Percentiles rank a stretch among this genome's conserved stretches.
These are phyloP conservation scores for Epichloe gansuensis DNA, from an alignment of 2,329 filamentous ascomycete genomes.

Conservation along the genomic window DNA sequence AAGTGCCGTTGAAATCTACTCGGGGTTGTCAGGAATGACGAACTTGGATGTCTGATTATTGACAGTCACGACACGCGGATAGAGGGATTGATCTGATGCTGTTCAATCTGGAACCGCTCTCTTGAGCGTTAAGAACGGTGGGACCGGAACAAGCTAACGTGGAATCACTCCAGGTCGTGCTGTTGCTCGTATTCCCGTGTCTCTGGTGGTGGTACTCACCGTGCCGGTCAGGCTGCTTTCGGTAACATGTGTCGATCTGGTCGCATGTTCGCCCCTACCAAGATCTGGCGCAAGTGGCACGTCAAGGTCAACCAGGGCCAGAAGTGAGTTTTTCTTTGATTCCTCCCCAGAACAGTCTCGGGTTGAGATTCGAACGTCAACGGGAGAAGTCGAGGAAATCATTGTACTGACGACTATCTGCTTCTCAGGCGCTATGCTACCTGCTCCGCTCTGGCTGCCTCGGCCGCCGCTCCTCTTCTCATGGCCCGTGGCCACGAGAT, in stretches of 20 bases:
- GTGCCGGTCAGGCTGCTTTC: conserved; percentile 98
- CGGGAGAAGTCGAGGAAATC: conserved; percentile 5
- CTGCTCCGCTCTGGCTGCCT: conserved; percentile 92
- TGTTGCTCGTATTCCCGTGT: conserved; percentile 99
- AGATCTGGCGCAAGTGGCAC: conserved; percentile 99
- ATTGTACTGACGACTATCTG: not conserved
- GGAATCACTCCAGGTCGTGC: conserved; percentile 64
- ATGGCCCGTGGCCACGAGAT: conserved; percentile 96
- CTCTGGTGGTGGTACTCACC: conserved; percentile 99
- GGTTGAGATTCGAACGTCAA: not conserved
- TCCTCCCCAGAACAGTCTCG: not conserved
- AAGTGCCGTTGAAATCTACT: not conserved
- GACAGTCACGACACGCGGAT: not conserved
- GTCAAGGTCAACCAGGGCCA: conserved; percentile 99
- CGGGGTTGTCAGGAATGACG: not conserved
- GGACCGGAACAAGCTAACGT: not conserved
- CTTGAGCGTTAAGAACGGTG: not conserved
- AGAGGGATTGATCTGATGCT: not conserved
- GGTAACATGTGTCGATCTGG: conserved; percentile 99
- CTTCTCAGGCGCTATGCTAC: conserved; percentile 77
- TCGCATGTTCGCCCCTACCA: conserved; percentile 99
- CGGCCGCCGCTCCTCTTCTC: conserved; percentile 86
- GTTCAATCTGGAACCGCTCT: not conserved
- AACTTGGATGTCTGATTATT: not conserved
- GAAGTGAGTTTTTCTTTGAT: conserved; percentile 49